Conservation (phyloP, 2,329 filamentous ascomycete genomes). For the Botrytis sinoallii region DNA sequence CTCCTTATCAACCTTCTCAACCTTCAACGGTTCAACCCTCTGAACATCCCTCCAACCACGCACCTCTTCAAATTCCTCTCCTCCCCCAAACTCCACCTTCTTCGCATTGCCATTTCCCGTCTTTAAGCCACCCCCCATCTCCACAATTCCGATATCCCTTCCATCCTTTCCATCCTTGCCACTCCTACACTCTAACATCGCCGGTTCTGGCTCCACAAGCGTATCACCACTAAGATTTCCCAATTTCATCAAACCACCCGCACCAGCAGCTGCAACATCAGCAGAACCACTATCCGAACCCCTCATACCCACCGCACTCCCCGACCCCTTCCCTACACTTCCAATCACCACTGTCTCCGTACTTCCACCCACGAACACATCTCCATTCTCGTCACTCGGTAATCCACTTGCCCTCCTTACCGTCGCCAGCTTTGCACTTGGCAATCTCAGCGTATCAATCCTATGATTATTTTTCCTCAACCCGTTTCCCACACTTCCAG, state of each 20-base stretch:
- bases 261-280: not conserved
- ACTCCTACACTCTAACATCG: not conserved
- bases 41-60: not conserved
- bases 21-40: not conserved
- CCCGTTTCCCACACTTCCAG: not conserved
- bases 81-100: not conserved
- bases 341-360: conserved; percentile 6
- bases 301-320: not conserved
- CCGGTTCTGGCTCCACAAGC: not conserved
- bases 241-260: not conserved
- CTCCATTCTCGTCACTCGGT: not conserved
- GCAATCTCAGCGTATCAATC: conserved; percentile 15
- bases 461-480: not conserved
- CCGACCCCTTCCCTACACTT: not conserved
- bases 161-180: not conserved
- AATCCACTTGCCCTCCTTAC: conserved; percentile 12
- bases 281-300: not conserved
- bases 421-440: not conserved
- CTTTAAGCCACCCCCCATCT: not conserved
- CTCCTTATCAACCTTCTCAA: not conserved
- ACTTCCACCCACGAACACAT: not conserved
- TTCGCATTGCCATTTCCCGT: not conserved
- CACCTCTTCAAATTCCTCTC: not conserved
- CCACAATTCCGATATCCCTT: too few relatives aligned
- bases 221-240: conserved; percentile 3